Conservation (phyloP, 2,329 filamentous ascomycete species). For the Aspergillus udagawae region DNA sequence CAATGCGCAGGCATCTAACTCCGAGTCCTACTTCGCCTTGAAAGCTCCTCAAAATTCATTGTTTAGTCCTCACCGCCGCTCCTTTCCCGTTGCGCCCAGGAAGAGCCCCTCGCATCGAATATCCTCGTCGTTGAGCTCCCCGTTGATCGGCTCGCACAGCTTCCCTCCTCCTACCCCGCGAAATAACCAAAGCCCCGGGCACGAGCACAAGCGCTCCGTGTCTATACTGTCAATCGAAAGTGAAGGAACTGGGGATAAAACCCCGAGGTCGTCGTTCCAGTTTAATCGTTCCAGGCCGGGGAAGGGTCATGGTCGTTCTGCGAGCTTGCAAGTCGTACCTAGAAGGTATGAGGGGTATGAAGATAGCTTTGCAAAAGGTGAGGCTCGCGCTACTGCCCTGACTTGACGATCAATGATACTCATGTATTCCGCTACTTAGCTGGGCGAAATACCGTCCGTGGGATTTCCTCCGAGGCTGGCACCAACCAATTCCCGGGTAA, state of each 20-base stretch:
- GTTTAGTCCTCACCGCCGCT: slow-evolving; percentile 33
- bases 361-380: slow-evolving; percentile 39
- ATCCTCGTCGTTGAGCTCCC: slow-evolving; percentile 39
- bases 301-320: slow-evolving; percentile 69
- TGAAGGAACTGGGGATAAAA: slow-evolving; percentile 36
- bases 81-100: slow-evolving; percentile 30
- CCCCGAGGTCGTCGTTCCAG: slow-evolving; percentile 25
- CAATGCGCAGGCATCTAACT: slow-evolving; percentile 25
- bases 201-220: slow-evolving; percentile 69
- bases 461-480: slow-evolving; percentile 27
- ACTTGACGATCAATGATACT: not conserved
- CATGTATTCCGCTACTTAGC: slow-evolving; percentile 14
- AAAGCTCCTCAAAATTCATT: slow-evolving; percentile 37
- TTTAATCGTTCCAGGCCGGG: slow-evolving; percentile 49
- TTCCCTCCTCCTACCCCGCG: slow-evolving; percentile 38
- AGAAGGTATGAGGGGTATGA: slow-evolving; percentile 43
- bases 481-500: slow-evolving; percentile 24
- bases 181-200: slow-evolving; percentile 36
- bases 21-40: slow-evolving; percentile 37
- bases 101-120: slow-evolving; percentile 35
- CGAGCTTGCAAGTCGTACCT: slow-evolving; percentile 73
- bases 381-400: not conserved
- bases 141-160: slow-evolving; percentile 37
- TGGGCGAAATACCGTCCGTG: slow-evolving; percentile 33
- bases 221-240: slow-evolving; percentile 76